phyloP scores from a whole-genome alignment of 2,329 filamentous ascomycete species.

The Aspergillus tanneri region DNA sequence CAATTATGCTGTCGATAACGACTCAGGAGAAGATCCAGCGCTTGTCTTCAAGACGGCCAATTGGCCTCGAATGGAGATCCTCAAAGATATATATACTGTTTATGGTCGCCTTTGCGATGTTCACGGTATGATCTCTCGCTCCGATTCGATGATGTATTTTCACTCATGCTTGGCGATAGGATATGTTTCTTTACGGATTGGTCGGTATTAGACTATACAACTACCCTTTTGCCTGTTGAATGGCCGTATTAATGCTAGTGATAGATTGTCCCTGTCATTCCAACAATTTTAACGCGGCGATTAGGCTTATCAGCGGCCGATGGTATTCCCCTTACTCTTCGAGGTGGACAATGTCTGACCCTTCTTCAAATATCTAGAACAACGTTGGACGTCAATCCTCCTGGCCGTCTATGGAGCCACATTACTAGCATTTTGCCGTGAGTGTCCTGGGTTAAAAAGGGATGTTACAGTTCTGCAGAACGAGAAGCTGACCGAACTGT shows the following conservation, averaged over 20 bases:
- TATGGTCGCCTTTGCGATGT: background rate
- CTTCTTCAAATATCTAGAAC: slow-evolving; percentile 44
- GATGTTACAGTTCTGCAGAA: background rate
- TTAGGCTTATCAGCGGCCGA: slow-evolving; percentile 40
- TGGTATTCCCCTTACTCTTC: slow-evolving; percentile 5
- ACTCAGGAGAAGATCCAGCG: background rate
- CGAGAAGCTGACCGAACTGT: slow-evolving; percentile 4
- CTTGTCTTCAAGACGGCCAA: background rate
- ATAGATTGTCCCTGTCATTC: slow-evolving; percentile 66
- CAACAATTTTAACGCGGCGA: slow-evolving; percentile 60
- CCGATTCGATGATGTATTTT: background rate
- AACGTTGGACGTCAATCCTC: slow-evolving; percentile 70
- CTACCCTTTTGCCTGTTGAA: background rate
- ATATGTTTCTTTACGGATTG: slow-evolving; percentile 40
- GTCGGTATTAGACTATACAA: slow-evolving; percentile 15
- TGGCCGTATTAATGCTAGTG: no score
- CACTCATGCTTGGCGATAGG: slow-evolving; percentile 19
- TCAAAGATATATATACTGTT: background rate
- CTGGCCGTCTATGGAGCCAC: slow-evolving; percentile 69
- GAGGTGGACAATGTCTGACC: background rate
- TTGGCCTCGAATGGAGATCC: background rate
- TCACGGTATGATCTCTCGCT: background rate
- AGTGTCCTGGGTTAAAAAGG: slow-evolving; percentile 19
- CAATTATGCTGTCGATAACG: background rate
- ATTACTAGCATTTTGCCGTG: slow-evolving; percentile 57